Conservation (phyloP, 2,329 filamentous ascomycete genomes). For the Madurella mycetomatis region DNA sequence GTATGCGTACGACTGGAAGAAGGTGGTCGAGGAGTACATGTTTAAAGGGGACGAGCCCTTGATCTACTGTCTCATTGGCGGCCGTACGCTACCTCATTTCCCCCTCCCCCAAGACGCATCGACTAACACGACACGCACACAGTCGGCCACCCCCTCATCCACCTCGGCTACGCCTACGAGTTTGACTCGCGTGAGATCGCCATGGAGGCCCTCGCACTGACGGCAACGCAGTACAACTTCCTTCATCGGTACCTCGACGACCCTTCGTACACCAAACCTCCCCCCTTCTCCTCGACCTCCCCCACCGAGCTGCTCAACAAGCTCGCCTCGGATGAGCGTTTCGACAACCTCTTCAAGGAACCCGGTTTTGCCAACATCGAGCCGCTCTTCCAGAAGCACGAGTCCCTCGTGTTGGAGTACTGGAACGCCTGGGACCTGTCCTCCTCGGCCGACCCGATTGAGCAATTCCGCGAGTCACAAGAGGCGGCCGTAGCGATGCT, state of each 20-base stretch:
- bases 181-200: constrained; percentile 78
- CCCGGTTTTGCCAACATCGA: constrained; percentile 61
- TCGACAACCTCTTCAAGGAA: constrained; percentile 61
- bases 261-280: constrained; percentile 61
- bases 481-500: constrained; percentile 58
- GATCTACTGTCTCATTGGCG: constrained; percentile 73
- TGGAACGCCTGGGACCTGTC: constrained; percentile 81
- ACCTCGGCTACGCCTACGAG: constrained; percentile 91
- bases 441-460: constrained; percentile 49
- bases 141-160: constrained; percentile 92
- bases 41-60: constrained; percentile 71
- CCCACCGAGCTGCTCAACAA: constrained; percentile 67
- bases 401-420: constrained; percentile 72
- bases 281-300: constrained; percentile 56
- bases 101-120: neutral
- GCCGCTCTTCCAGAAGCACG: constrained; percentile 62
- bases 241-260: constrained; percentile 69
- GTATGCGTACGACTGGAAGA: constrained; percentile 79
- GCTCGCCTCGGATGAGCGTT: constrained; percentile 63
- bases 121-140: constrained; percentile 29
- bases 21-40: constrained; percentile 70
- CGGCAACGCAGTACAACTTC: constrained; percentile 54
- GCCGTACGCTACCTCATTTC: constrained; percentile 52
- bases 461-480: constrained; percentile 70
- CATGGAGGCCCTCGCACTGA: constrained; percentile 78